These are phyloP conservation scores for Pinus albicaulis DNA, from an alignment of 75 land plant genomes.

Conservation along the genomic window DNA sequence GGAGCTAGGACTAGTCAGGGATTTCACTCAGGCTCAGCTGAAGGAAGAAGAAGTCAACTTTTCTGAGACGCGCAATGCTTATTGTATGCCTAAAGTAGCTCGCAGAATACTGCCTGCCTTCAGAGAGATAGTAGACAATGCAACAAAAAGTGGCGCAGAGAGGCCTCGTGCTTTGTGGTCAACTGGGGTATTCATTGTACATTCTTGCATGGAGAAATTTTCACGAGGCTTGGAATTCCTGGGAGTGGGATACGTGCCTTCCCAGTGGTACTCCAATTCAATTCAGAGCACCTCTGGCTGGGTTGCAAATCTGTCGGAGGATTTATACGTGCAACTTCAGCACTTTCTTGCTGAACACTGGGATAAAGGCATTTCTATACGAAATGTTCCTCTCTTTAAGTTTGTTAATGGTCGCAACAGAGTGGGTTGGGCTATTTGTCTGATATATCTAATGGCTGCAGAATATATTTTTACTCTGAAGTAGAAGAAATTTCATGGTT, in stretches of 20 bases:
- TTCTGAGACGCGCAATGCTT: too few species aligned
- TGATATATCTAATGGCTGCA: too few species aligned
- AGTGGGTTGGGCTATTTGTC: too few species aligned
- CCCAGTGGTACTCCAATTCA: conserved; percentile 32
- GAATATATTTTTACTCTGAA: too few species aligned
- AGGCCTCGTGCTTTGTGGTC: conserved; percentile 6
- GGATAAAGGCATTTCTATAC: not conserved
- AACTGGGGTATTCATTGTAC: conserved; percentile 32
- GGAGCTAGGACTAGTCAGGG: too few species aligned
- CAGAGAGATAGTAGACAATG: conserved; percentile 37
- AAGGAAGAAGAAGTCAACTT: too few species aligned
- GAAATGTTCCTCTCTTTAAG: too few species aligned
- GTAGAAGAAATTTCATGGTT: too few species aligned
- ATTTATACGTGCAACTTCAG: conserved; percentile 44
- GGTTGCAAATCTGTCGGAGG: conserved; percentile 29
- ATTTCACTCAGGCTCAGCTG: too few species aligned
- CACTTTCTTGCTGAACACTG: conserved; percentile 30
- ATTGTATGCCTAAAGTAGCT: too few species aligned
- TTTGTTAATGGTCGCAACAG: too few species aligned
- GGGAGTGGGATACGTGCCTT: conserved; percentile 27
- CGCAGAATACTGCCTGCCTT: conserved; percentile 14
- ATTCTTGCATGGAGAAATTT: conserved; percentile 21
- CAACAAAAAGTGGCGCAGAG: conserved; percentile 20
- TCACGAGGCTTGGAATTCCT: conserved; percentile 23
- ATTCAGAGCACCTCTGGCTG: conserved; percentile 25